Percentiles rank a stretch among this genome's conserved stretches.
phyloP scores from a whole-genome alignment of 148 eudicot genomes.

The Rhododendron molle region DNA sequence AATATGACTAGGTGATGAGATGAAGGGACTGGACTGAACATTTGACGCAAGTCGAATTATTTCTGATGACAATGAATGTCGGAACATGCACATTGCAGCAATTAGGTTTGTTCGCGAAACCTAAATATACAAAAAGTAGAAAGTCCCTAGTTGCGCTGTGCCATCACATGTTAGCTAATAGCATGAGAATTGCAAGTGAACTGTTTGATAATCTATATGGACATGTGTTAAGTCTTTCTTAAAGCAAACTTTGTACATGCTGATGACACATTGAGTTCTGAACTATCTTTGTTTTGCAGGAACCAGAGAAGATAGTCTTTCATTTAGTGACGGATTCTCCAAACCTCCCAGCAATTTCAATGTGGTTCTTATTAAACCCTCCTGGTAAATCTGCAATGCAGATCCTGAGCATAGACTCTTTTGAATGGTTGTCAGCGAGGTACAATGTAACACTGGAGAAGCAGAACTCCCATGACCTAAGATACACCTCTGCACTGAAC shows the following conservation, averaged over 20 bases:
- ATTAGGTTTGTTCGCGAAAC: not conserved
- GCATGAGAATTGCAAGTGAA: not conserved
- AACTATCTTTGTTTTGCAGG: conserved; percentile 46
- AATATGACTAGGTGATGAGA: not conserved
- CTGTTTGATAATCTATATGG: conserved; percentile 3
- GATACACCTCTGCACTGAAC: conserved; percentile 71
- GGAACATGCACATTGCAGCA: not conserved
- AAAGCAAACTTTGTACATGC: not conserved
- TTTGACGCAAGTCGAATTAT: not conserved
- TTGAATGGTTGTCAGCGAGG: conserved; percentile 39
- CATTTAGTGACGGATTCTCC: conserved; percentile 89
- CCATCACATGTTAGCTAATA: not conserved
- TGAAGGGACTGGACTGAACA: not conserved
- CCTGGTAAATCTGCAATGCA: conserved; percentile 74
- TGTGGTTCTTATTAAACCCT: conserved; percentile 91
- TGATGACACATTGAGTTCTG: conserved; percentile 1
- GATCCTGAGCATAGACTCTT: conserved; percentile 52
- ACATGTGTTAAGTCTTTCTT: not conserved
- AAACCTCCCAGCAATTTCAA: conserved; percentile 72
- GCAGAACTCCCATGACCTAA: conserved; percentile 57
- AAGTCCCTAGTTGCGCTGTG: not conserved
- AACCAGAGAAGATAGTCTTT: conserved; percentile 73
- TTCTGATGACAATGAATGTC: not conserved
- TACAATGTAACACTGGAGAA: conserved; percentile 33
- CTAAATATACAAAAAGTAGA: not conserved